Evolutionary conservation across 306 rosid species (phyloP).

Genomic region (Gastrolobium villosum): DNA sequence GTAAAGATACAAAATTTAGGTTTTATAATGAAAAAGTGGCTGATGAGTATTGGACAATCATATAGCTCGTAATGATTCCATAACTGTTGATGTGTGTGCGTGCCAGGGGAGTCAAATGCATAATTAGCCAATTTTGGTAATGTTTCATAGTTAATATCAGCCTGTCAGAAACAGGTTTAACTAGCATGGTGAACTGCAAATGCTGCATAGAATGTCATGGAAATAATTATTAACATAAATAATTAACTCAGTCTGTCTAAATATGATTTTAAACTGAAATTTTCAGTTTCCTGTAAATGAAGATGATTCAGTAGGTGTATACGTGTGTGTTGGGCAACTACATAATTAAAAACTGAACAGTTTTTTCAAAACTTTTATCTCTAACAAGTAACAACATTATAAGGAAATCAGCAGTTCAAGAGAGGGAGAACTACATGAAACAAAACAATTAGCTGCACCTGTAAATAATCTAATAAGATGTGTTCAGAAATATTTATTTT

Average conservation of each 20-base stretch:
- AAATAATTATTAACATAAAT: slow-evolving; percentile 18
- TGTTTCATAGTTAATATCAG: slow-evolving; percentile 25
- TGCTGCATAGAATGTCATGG: slow-evolving; percentile 8
- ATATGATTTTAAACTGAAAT: slow-evolving; percentile 1
- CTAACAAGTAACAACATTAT: background rate
- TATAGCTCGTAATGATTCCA: slow-evolving; percentile 97
- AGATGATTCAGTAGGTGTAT: background rate
- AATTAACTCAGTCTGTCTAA: slow-evolving; percentile 18
- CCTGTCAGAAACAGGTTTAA: slow-evolving; percentile 33
- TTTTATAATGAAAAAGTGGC: slow-evolving; percentile 88
- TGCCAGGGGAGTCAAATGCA: slow-evolving; percentile 75
- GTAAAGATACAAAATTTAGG: no score
- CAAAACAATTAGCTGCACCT: background rate
- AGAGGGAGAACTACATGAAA: background rate
- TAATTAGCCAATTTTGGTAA: background rate
- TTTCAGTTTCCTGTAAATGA: background rate
- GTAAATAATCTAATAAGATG: no score
- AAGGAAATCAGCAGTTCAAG: background rate
- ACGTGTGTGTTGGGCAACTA: background rate
- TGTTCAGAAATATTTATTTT: no score
- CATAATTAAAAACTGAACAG: no score
- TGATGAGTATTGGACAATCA: slow-evolving; percentile 98
- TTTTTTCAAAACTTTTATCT: background rate
- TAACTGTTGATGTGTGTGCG: slow-evolving; percentile 83
- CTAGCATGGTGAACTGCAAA: slow-evolving; percentile 36